These are phyloP conservation scores for Suillus sp. DNA, from an alignment of 768 basidiomycete genomes.

Conservation along the genomic window DNA sequence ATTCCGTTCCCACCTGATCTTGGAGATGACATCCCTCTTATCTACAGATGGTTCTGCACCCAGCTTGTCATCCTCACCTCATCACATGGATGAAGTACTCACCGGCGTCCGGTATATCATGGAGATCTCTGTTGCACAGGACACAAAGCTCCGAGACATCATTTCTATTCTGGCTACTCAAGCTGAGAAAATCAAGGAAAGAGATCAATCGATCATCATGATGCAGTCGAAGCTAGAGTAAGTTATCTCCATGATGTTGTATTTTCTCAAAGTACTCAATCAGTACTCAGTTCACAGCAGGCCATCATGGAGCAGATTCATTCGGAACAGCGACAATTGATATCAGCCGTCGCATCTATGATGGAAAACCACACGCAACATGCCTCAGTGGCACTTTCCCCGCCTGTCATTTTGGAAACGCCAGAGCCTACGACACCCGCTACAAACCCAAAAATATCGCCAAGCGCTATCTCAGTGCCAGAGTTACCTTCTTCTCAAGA, in stretches of 20 bases:
- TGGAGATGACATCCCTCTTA: not conserved
- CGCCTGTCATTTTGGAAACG: not conserved
- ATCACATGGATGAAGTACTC: not conserved
- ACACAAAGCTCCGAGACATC: not conserved
- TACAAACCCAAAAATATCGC: not conserved
- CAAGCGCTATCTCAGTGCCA: not conserved
- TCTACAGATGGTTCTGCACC: not conserved
- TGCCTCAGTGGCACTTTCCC: not conserved
- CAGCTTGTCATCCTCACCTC: not conserved
- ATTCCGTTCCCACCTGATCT: not conserved
- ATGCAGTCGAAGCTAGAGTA: conserved; percentile 8
- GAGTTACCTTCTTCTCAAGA: not conserved
- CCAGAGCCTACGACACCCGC: not conserved
- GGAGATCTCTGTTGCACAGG: not conserved
- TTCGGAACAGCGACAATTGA: not conserved
- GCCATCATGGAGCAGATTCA: not conserved
- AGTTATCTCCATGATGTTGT: not conserved
- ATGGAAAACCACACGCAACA: not conserved
- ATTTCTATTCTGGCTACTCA: not conserved
- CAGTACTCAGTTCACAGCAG: not conserved
- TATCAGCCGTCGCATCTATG: not conserved
- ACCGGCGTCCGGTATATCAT: not conserved
- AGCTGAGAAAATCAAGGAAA: not conserved
- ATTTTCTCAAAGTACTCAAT: not conserved
- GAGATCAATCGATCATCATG: not conserved